Evolutionary conservation across 129 eudicot genomes (phyloP), one percentile per base, ranked within the genome.

Genomic region (Flaveria sonorensis): DNA sequence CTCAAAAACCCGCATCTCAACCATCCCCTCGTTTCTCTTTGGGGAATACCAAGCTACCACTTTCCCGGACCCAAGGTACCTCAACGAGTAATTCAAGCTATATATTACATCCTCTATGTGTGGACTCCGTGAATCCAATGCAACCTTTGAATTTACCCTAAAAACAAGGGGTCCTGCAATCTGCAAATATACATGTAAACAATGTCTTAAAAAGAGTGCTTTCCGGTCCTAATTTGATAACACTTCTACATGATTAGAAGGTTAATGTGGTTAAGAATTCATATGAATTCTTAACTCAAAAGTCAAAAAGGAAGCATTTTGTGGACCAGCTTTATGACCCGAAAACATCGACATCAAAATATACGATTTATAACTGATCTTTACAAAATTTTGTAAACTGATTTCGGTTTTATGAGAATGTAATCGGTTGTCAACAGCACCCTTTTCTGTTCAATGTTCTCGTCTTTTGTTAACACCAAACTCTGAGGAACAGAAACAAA

Each of bases 11-110:
- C 98, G 89, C 73, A 93, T 53, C 76, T 93, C 98, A 47, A 93
- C 75, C 98, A 93, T 93, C 68, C 88, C 98, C 78, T 93, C 97
- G 12, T 93, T 90, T 80, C 91, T 88, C 81, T 85, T 88, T 0
- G 97, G 97, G 36, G 98, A 93, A 81, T 90, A 93, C 98, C 98
- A 93, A 66, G 98, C 98, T 10, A 89, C 92, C 57, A 93, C 97
- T 75, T 93, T 93, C 39, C 93, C 98, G 2, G 98, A 90, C 4
- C n/a, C 42, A 9, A 93, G 83, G 53, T 61, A 26, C 86, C 86
- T 80, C 51, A 90, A 21, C 13, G 88, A 84, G 84, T 87, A 89
- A 83, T 85, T 93, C 96, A 93, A 84, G 83, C 96, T 93, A 83
- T 61, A 88, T 47, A 88, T 77, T 26, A 89, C 23, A 75, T 93